phyloP scores from a whole-genome alignment of 306 rosid species.

The Fragaria iinumae region DNA sequence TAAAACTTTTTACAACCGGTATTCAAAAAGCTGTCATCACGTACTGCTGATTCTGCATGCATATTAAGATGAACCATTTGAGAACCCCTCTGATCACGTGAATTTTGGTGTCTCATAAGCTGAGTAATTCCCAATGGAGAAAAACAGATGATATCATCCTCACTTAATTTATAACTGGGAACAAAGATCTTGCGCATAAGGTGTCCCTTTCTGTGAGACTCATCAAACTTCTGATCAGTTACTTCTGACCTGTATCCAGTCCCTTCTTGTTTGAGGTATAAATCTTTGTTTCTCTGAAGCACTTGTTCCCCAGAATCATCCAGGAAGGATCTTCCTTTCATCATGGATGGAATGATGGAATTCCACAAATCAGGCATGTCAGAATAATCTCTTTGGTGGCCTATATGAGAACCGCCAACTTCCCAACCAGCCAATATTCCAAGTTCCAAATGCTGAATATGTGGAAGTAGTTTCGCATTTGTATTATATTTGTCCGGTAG shows the following conservation, averaged over 20 bases:
- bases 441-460: slow-evolving; percentile 49
- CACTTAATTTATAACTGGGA: slow-evolving; percentile 51
- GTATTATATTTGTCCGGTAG: slow-evolving; percentile 34
- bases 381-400: slow-evolving; percentile 49
- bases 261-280: slow-evolving; percentile 35
- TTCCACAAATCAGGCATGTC: slow-evolving; percentile 29
- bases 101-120: slow-evolving; percentile 44
- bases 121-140: slow-evolving; percentile 85
- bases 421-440: slow-evolving; percentile 77
- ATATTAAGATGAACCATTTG: slow-evolving; percentile 69
- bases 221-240: slow-evolving; percentile 36
- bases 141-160: slow-evolving; percentile 62
- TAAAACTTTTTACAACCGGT: slow-evolving; percentile 32
- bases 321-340: slow-evolving; percentile 26
- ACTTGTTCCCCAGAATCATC: slow-evolving; percentile 33
- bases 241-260: slow-evolving; percentile 35
- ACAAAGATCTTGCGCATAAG: slow-evolving; percentile 61
- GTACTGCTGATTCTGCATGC: slow-evolving; percentile 43
- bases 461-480: slow-evolving; percentile 56
- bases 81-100: slow-evolving; percentile 40
- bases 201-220: slow-evolving; percentile 43
- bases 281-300: slow-evolving; percentile 34
- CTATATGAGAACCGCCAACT: slow-evolving; percentile 74
- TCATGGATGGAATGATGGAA: slow-evolving; percentile 29
- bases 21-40: slow-evolving; percentile 63